These are phyloP conservation scores for Massarina eburnea DNA, from an alignment of 2,329 filamentous ascomycete genomes.

Conservation along the genomic window DNA sequence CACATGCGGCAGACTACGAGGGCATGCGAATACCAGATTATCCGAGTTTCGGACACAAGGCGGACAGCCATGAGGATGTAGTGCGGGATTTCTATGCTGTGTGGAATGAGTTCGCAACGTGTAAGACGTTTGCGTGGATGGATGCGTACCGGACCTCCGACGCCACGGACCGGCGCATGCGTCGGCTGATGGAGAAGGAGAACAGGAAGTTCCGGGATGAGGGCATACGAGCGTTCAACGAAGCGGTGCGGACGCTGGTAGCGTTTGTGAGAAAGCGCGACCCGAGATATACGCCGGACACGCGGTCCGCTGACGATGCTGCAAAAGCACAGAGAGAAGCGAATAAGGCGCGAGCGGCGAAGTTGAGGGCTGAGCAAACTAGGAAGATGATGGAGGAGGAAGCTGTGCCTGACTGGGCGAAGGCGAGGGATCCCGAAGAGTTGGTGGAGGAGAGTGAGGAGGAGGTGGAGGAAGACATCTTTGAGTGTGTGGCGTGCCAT, in stretches of 20 bases:
- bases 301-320: constrained; percentile 76
- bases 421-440: constrained; percentile 58
- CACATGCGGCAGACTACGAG: constrained; percentile 71
- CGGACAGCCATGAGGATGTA: constrained; percentile 72
- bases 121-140: constrained; percentile 86
- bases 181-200: constrained; percentile 91
- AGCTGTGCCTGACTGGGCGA: constrained; percentile 75
- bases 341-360: constrained; percentile 79
- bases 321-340: constrained; percentile 77
- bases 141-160: constrained; percentile 82
- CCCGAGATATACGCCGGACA: constrained; percentile 77
- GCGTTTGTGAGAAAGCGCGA: constrained; percentile 90
- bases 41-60: constrained; percentile 78
- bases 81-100: constrained; percentile 78
- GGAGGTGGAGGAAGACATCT: constrained; percentile 53
- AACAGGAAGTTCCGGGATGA: constrained; percentile 84
- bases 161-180: constrained; percentile 79
- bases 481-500: constrained; percentile 64
- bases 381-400: constrained; percentile 68
- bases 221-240: constrained; percentile 85
- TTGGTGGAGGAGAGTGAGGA: constrained; percentile 58
- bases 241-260: constrained; percentile 82
- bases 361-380: constrained; percentile 78
- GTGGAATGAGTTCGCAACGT: constrained; percentile 82
- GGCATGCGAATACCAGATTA: constrained; percentile 65